Evolutionary conservation across 345 rosid species (phyloP).

Genomic region (Lagerstroemia speciosa): DNA sequence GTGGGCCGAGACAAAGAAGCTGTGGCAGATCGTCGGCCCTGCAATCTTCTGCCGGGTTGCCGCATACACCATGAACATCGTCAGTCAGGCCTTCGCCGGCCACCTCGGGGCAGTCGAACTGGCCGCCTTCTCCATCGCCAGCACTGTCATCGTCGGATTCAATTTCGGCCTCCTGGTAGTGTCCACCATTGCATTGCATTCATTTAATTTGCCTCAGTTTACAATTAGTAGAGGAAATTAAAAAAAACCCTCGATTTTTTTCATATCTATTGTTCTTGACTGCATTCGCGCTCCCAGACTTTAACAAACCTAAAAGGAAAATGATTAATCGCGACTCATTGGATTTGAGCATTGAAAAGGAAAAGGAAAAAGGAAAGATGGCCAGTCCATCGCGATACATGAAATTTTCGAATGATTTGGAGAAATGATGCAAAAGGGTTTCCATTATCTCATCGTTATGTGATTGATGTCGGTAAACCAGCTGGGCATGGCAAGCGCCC

Average conservation of each 20-base stretch:
- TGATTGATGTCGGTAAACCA: neutral
- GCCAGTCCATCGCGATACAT: too few relatives aligned
- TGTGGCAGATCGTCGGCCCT: constrained; percentile 34
- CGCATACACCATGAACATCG: constrained; percentile 30
- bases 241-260: too few relatives aligned
- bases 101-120: constrained; percentile 38
- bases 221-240: too few relatives aligned
- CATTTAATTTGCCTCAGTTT: neutral
- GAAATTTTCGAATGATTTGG: too few relatives aligned
- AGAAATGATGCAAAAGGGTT: neutral
- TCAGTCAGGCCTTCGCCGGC: constrained; percentile 37
- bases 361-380: too few relatives aligned
- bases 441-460: neutral
- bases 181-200: neutral
- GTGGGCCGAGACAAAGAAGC: constrained; percentile 38
- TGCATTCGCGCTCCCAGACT: too few relatives aligned
- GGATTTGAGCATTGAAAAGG: too few relatives aligned
- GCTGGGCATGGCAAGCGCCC: constrained; percentile 58
- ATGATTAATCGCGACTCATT: too few relatives aligned
- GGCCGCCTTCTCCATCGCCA: too few relatives aligned
- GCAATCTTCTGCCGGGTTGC: constrained; percentile 34
- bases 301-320: too few relatives aligned
- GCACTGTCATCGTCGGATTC: too few relatives aligned
- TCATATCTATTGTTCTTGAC: too few relatives aligned
- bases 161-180: constrained; percentile 40